phyloP scores from a whole-genome alignment of 2,329 filamentous ascomycete species.

The Fusarium coffeatum region DNA sequence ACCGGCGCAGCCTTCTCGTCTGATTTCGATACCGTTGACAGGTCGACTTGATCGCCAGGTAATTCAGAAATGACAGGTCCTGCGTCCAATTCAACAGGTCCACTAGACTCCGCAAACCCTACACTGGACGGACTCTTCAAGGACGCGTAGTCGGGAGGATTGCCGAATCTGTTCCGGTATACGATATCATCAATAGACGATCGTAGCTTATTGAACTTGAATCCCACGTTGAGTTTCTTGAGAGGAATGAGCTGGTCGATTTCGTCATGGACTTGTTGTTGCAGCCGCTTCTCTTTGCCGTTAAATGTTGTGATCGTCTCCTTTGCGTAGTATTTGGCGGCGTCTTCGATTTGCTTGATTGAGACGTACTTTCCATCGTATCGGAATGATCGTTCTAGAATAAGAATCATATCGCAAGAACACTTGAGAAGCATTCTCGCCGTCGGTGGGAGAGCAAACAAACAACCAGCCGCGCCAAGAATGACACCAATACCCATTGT shows the following conservation, averaged over 20 bases:
- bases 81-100: conserved; percentile 16
- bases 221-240: conserved; percentile 38
- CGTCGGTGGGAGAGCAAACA: conserved; percentile 35
- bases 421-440: conserved; percentile 45
- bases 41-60: not conserved
- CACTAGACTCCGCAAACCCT: conserved; percentile 1
- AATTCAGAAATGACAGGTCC: conserved; percentile 21
- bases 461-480: conserved; percentile 33
- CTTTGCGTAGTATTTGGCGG: conserved; percentile 41
- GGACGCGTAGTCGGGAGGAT: conserved; percentile 21
- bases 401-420: conserved; percentile 45
- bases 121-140: conserved; percentile 31
- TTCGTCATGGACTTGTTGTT: conserved; percentile 44
- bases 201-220: conserved; percentile 44
- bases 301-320: conserved; percentile 36
- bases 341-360: conserved; percentile 44
- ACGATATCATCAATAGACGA: conserved; percentile 32
- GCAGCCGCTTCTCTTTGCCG: conserved; percentile 37
- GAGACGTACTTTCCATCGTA: conserved; percentile 45
- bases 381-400: conserved; percentile 40
- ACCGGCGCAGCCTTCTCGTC: not conserved
- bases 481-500: conserved; percentile 39
- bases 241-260: conserved; percentile 41
- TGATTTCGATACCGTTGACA: not conserved
- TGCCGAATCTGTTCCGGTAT: conserved; percentile 39